These are phyloP conservation scores for Crucibulum laeve DNA, from an alignment of 768 basidiomycete species.

Conservation along the genomic window DNA sequence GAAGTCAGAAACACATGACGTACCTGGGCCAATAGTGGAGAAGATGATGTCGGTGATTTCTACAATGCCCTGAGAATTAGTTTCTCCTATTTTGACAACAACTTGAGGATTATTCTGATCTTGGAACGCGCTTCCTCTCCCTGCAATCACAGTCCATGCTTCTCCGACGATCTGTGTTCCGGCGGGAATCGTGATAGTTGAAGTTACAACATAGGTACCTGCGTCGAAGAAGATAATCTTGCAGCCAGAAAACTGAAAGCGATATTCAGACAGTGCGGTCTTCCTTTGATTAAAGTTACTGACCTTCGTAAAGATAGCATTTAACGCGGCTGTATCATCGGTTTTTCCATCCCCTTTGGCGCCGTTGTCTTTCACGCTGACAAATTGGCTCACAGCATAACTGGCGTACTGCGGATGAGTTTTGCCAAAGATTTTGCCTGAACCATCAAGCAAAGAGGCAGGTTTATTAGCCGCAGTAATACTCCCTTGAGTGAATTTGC, in stretches of 20 bases:
- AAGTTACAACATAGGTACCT: slow-evolving; percentile 51
- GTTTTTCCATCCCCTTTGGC: slow-evolving; percentile 72
- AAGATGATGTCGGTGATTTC: slow-evolving; percentile 68
- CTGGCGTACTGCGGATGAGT: slow-evolving; percentile 64
- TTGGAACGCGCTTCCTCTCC: slow-evolving; percentile 42
- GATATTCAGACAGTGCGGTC: not conserved
- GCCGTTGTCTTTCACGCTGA: slow-evolving; percentile 67
- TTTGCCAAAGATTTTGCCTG: slow-evolving; percentile 61
- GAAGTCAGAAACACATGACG: slow-evolving; percentile 4
- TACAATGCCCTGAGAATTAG: slow-evolving; percentile 43
- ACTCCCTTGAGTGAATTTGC: slow-evolving; percentile 45
- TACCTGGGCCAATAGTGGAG: slow-evolving; percentile 49
- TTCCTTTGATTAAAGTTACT: slow-evolving; percentile 2
- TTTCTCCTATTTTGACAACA: slow-evolving; percentile 46
- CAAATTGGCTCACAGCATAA: slow-evolving; percentile 60
- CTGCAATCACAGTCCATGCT: slow-evolving; percentile 55
- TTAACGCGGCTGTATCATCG: slow-evolving; percentile 71
- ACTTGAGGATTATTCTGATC: slow-evolving; percentile 37
- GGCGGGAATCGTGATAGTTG: slow-evolving; percentile 53
- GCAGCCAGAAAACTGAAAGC: slow-evolving; percentile 55
- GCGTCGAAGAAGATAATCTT: slow-evolving; percentile 85
- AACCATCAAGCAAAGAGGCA: slow-evolving; percentile 46
- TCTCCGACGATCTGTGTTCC: slow-evolving; percentile 59
- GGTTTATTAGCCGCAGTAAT: slow-evolving; percentile 52
- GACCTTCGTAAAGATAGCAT: slow-evolving; percentile 57